Evolutionary conservation across 768 basidiomycete species (phyloP).

Genomic region (Termitomyces sp.): DNA sequence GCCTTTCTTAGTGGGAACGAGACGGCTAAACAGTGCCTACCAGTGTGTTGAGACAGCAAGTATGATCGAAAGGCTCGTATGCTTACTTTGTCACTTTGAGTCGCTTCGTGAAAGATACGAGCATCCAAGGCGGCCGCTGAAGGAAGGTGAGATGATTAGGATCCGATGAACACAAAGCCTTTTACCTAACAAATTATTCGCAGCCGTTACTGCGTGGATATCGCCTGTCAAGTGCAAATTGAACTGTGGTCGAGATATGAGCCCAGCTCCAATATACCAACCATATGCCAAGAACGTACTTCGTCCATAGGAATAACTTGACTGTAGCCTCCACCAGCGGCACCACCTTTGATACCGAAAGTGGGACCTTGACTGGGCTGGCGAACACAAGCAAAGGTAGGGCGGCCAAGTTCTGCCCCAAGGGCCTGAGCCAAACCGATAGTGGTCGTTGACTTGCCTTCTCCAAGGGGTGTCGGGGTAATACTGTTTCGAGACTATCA

Average conservation of each 20-base stretch:
- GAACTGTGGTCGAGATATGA: conserved; percentile 46
- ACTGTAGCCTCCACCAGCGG: conserved; percentile 96
- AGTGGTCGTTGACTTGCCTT: conserved; percentile 98
- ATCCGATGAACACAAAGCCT: not conserved
- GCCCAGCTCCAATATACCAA: not conserved
- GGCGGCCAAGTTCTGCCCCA: conserved; percentile 88
- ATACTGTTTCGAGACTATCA: conserved; percentile 44
- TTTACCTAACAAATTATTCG: conserved; percentile 89
- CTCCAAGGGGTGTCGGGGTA: conserved; percentile 93
- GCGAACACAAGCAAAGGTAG: conserved; percentile 93
- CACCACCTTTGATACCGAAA: conserved; percentile 98
- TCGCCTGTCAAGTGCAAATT: conserved; percentile 96
- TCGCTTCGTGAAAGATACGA: conserved; percentile 95
- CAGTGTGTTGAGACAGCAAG: not conserved
- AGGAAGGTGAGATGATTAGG: conserved; percentile 1
- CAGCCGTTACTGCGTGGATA: conserved; percentile 96
- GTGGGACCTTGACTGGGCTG: conserved; percentile 99
- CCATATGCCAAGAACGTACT: conserved; percentile 29
- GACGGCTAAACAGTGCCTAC: conserved; percentile 80
- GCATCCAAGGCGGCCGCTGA: conserved; percentile 93
- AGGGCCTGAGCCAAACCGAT: conserved; percentile 96
- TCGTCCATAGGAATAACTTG: conserved; percentile 99
- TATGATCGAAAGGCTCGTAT: not conserved
- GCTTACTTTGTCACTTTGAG: conserved; percentile 83
- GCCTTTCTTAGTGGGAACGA: conserved; percentile 91